These are phyloP conservation scores for Angomonas ambiguus DNA, from an alignment of 208 protist genomes.

Conservation along the genomic window DNA sequence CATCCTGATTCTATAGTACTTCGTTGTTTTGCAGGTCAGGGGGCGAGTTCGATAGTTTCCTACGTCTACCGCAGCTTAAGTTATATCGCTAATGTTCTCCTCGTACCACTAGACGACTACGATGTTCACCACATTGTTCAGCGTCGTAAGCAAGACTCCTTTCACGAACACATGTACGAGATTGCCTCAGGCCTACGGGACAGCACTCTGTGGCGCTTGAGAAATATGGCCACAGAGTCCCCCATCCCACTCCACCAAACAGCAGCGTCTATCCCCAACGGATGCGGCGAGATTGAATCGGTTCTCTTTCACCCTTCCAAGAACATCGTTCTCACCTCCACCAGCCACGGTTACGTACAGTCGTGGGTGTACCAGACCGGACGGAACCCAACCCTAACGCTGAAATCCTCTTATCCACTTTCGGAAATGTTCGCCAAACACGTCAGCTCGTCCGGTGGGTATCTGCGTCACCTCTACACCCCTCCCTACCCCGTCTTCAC, in stretches of 20 bases:
- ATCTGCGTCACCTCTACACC: slow-evolving; percentile 35
- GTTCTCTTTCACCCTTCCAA: slow-evolving; percentile 55
- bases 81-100: slow-evolving; percentile 64
- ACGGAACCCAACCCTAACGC: neutral
- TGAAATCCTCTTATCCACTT: slow-evolving; percentile 22
- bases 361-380: slow-evolving; percentile 42
- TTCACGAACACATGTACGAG: slow-evolving; percentile 39
- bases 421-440: slow-evolving; percentile 22
- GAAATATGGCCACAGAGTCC: neutral
- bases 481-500: slow-evolving; percentile 15
- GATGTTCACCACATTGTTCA: slow-evolving; percentile 72
- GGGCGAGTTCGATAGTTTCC: slow-evolving; percentile 45
- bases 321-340: slow-evolving; percentile 44
- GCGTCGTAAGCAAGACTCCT: slow-evolving; percentile 36
- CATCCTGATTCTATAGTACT: slow-evolving; percentile 34
- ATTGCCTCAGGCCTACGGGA: slow-evolving; percentile 33
- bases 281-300: neutral
- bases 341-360: slow-evolving; percentile 47
- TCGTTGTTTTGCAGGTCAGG: slow-evolving; percentile 47
- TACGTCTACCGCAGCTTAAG: slow-evolving; percentile 65
- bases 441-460: slow-evolving; percentile 11
- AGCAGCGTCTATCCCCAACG: neutral
- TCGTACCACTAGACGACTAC: slow-evolving; percentile 70
- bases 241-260: neutral
- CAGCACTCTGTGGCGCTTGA: slow-evolving; percentile 1